phyloP scores from a whole-genome alignment of 345 rosid genomes.

The Ricinus communis region DNA sequence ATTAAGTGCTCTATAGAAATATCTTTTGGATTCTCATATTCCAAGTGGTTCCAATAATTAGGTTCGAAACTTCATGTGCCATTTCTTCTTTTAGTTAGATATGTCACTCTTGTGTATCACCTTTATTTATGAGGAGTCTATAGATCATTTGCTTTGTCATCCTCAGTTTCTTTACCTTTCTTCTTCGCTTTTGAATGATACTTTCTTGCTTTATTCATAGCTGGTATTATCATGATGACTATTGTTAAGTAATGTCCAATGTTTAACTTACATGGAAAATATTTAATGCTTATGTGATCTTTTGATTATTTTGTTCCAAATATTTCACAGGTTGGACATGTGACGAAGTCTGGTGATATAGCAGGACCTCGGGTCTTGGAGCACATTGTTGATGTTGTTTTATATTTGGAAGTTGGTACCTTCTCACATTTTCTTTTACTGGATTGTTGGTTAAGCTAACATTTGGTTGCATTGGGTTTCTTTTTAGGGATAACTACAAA shows the following conservation, averaged over 20 bases:
- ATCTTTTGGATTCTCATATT: background rate
- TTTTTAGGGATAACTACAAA: no score
- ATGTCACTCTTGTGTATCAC: background rate
- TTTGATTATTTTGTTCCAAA: background rate
- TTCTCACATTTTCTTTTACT: slow-evolving; percentile 19
- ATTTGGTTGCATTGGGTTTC: background rate
- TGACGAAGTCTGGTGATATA: slow-evolving; percentile 84
- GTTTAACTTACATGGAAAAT: slow-evolving; percentile 5
- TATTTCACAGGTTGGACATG: slow-evolving; percentile 78
- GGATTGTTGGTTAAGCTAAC: slow-evolving; percentile 17
- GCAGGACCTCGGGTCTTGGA: slow-evolving; percentile 99
- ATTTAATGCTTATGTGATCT: background rate
- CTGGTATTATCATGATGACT: background rate
- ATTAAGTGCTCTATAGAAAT: background rate
- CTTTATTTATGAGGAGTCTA: background rate
- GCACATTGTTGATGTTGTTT: slow-evolving; percentile 96
- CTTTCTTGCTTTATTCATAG: background rate
- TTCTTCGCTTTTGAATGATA: background rate
- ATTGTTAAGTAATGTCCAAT: background rate
- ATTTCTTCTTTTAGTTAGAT: background rate
- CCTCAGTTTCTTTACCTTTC: background rate
- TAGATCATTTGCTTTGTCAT: background rate
- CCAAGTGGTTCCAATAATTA: background rate
- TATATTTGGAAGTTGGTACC: slow-evolving; percentile 85
- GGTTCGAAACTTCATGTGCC: background rate